Percentiles rank a stretch among this genome's conserved stretches.
These are phyloP conservation scores for Phytophthora melonis DNA, from an alignment of 352 stramenopile genomes.

Conservation along the genomic window DNA sequence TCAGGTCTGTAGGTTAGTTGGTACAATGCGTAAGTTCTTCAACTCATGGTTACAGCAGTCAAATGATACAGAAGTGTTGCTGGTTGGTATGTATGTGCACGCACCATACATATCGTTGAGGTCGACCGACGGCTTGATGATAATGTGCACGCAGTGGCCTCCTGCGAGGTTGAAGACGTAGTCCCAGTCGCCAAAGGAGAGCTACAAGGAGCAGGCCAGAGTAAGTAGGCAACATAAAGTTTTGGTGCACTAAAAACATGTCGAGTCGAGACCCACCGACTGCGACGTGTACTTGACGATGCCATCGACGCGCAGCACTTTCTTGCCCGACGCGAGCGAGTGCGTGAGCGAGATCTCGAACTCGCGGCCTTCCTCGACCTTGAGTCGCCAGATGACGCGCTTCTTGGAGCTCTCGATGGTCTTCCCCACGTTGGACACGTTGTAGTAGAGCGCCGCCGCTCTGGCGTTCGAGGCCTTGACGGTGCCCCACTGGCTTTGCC, in stretches of 20 bases:
- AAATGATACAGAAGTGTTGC: neutral
- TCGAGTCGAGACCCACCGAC: conserved; percentile 47
- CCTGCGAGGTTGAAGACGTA: conserved; percentile 87
- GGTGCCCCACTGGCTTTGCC: conserved; percentile 72
- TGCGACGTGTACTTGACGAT: conserved; percentile 85
- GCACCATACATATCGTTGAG: conserved; percentile 91
- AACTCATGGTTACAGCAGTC: neutral
- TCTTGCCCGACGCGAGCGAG: conserved; percentile 84
- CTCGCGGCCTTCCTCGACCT: conserved; percentile 81
- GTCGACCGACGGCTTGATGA: conserved; percentile 87
- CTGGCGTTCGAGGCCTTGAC: conserved; percentile 81
- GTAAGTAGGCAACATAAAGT: too few species aligned
- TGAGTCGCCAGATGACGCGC: conserved; percentile 83
- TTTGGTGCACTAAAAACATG: neutral
- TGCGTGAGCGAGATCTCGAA: conserved; percentile 89
- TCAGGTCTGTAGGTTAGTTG: conserved; percentile 57
- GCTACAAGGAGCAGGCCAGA: conserved; percentile 24
- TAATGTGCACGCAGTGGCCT: conserved; percentile 83
- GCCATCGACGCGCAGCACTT: conserved; percentile 79
- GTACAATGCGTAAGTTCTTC: neutral
- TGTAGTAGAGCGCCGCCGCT: conserved; percentile 76
- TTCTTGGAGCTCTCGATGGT: conserved; percentile 90
- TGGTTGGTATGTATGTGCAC: conserved; percentile 7
- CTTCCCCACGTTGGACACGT: conserved; percentile 86
- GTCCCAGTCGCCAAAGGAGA: conserved; percentile 88